Base-by-base conservation (phyloP, 441 rosid species). In the Flueggea neowawraea region DNA sequence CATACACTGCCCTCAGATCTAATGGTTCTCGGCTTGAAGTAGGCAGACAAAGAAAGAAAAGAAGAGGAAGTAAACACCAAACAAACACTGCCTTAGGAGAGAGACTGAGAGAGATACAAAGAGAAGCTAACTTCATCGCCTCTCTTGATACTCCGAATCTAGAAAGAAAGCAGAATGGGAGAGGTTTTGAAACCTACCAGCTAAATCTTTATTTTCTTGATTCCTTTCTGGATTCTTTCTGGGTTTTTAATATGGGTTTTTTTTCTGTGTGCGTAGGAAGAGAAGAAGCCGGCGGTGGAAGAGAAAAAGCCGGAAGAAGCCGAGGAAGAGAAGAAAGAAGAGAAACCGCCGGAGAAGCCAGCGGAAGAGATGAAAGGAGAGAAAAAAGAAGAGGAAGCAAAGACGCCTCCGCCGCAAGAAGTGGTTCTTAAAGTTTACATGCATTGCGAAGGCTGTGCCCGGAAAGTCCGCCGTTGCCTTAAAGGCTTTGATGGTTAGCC, bases 381-480 rank as follows among this genome's bases (percentile, higher is more conserved):
- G 62, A 72, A 78, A 50, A 84, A 75, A 61, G 14, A 68, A 45
- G 71, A 73, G 66, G 80, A 75, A 22, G 45, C 84, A 6, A 82
- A 87, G 69, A n/a, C 90, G 7, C 68, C 74, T 12, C 66, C 78
- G 0, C 83, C 86, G 6, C 86, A 71, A 59, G 95, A 88, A 63
- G 72, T 86, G 6, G 68, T 88, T 7, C 78, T 89, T 12, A 80
- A 79, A 69, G 94, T 87, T 36, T 83, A 75, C 87, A 87, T 89
- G 96, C 96, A 87, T 79, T 89, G 95, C 62, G 89, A 90, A 76
- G 96, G 95, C 6, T 90, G 96, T 71, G 95, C 95, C 60, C 79
- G 88, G 47, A 85, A 87, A 71, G 86, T 90, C 58, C 91, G 84
- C 13, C 79, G 85, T 15, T 78, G 84, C 54, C 87, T 90, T 52